These are phyloP conservation scores for Venturia aucupariae DNA, from an alignment of 2,329 filamentous ascomycete genomes.

Conservation along the genomic window DNA sequence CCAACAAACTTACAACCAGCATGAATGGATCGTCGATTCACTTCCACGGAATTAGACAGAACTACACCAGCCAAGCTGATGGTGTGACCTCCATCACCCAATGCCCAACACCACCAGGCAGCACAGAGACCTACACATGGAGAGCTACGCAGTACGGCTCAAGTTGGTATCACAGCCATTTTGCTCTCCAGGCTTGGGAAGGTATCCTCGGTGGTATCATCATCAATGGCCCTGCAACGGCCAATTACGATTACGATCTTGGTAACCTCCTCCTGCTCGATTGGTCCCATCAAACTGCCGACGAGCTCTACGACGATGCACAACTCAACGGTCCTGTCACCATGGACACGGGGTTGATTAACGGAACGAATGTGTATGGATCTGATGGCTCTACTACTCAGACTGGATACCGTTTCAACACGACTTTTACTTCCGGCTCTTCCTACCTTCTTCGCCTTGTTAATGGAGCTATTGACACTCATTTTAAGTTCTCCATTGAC, in stretches of 20 bases:
- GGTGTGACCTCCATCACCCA: constrained; percentile 16
- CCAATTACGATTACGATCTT: constrained; percentile 31
- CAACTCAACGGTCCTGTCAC: constrained; percentile 17
- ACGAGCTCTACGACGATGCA: constrained; percentile 20
- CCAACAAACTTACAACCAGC: constrained; percentile 10
- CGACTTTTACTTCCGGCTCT: constrained; percentile 26
- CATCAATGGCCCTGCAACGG: constrained; percentile 30
- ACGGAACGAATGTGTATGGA: constrained; percentile 33
- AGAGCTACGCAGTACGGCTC: constrained; percentile 31
- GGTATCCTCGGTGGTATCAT: constrained; percentile 31
- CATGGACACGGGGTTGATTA: constrained; percentile 31
- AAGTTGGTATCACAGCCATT: constrained; percentile 24
- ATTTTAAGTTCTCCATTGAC: constrained; percentile 31
- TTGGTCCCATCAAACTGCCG: constrained; percentile 31
- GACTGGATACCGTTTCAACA: constrained; percentile 19
- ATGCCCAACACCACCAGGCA: constrained; percentile 15
- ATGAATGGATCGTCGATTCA: constrained; percentile 15
- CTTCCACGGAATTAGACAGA: constrained; percentile 15
- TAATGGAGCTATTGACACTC: constrained; percentile 32
- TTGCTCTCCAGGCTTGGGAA: constrained; percentile 26
- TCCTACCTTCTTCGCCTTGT: constrained; percentile 36
- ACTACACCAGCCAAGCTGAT: constrained; percentile 11
- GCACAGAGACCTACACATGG: constrained; percentile 27
- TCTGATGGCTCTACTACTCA: constrained; percentile 19
- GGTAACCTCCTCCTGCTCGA: constrained; percentile 33